Conservation (phyloP, 176 grass and related monocot genomes). For the Carex littledalei region DNA sequence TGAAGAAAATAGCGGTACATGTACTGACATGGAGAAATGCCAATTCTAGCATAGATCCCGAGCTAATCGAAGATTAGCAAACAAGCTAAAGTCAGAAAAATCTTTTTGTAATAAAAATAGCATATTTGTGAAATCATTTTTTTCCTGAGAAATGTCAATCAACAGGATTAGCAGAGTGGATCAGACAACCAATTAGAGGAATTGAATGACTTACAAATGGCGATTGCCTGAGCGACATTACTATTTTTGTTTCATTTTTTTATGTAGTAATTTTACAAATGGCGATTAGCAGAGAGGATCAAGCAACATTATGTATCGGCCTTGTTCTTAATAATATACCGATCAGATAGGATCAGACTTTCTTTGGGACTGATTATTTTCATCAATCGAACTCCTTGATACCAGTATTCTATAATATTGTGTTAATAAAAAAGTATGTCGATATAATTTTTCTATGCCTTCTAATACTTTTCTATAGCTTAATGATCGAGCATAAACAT, state of each 20-base stretch:
- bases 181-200: background rate
- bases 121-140: background rate
- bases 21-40: background rate
- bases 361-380: too few species aligned
- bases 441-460: too few species aligned
- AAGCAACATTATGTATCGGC: background rate
- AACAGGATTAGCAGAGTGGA: background rate
- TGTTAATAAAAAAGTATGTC: too few species aligned
- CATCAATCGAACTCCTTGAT: too few species aligned
- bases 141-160: background rate
- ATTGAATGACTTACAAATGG: background rate
- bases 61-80: background rate
- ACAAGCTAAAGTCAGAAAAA: background rate
- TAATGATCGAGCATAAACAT: too few species aligned
- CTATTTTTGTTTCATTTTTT: background rate
- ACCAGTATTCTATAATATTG: too few species aligned
- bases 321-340: background rate
- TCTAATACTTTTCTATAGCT: too few species aligned
- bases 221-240: background rate
- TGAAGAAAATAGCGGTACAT: background rate
- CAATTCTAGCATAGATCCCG: background rate
- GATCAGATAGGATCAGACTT: too few species aligned
- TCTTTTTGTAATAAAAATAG: background rate
- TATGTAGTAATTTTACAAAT: background rate
- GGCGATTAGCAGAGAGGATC: background rate